A percentile compares a stretch with the other conserved stretches of the same genome.
Evolutionary conservation across 805 yeast genomes (phyloP).

Genomic region (Ogataea zsoltii): DNA sequence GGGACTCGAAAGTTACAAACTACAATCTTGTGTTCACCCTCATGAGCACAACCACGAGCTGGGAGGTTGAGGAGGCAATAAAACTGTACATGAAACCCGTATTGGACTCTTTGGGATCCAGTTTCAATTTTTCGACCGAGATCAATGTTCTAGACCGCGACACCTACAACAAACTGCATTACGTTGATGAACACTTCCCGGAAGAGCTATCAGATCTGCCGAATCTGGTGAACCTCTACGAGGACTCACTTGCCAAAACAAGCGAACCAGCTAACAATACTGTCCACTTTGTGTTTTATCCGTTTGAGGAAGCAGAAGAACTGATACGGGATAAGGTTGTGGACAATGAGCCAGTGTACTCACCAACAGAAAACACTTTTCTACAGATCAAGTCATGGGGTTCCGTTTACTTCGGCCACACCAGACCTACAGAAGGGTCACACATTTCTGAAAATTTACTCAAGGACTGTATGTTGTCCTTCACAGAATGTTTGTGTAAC

Average conservation of each 20-base stretch:
- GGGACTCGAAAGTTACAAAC: background rate
- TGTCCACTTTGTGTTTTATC: slow-evolving; percentile 26
- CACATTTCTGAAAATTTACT: background rate
- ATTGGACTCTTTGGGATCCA: slow-evolving; percentile 3
- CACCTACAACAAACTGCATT: background rate
- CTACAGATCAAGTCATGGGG: slow-evolving; percentile 28
- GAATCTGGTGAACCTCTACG: slow-evolving; percentile 19
- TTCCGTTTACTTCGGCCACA: slow-evolving; percentile 29
- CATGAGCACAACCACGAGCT: slow-evolving; percentile 12
- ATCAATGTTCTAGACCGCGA: slow-evolving; percentile 3
- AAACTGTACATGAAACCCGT: slow-evolving; percentile 13
- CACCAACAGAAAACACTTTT: slow-evolving; percentile 22
- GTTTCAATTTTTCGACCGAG: slow-evolving; percentile 14
- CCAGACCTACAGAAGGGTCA: background rate
- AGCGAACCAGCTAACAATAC: slow-evolving; percentile 3
- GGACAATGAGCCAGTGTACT: slow-evolving; percentile 17
- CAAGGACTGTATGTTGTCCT: slow-evolving; percentile 29
- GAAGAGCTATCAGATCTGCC: slow-evolving; percentile 27
- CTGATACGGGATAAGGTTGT: slow-evolving; percentile 15
- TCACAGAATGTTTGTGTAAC: slow-evolving; percentile 24
- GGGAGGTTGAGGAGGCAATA: slow-evolving; percentile 25
- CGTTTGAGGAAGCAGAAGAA: slow-evolving; percentile 26
- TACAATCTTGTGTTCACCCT: slow-evolving; percentile 14
- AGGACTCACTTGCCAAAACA: background rate
- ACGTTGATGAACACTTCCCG: slow-evolving; percentile 25